Base-by-base conservation (phyloP, 2,329 filamentous ascomycete genomes). In the Colletotrichum sp. region DNA sequence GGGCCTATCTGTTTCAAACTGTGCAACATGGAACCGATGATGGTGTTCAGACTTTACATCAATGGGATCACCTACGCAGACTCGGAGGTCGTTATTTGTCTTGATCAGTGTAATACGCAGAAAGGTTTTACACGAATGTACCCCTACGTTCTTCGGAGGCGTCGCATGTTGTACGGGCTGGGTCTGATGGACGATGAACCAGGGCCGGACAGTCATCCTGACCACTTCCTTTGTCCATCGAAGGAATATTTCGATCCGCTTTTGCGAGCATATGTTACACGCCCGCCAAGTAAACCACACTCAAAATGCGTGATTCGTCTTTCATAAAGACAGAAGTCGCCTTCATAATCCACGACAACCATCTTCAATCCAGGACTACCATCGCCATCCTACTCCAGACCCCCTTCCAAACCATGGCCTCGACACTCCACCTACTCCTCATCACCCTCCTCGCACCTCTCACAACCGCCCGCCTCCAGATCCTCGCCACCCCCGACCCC, bases 41-140 rank as follows among this genome's bases (percentile, higher is more conserved):
- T 13, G 11, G 39, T n/a, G 2, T 6, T 44, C 16, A n/a, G 8
- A 44, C 1, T 44, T 44, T 19, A 44, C 5, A 9, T 11, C 0
- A 19, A 19, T n/a, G 0, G 16, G 16, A 1, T 44, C 1, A 9
- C 36, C 36, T 19, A 0, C 36, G 36, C 36, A 19, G 0, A 0
- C 36, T 9, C 36, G 16, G 36, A 44, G 36, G 0, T 44, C 36
- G 16, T 44, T 44, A 0, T 0, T 9, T 39, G 0, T 0, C 19
- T 48, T n/a, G 19, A 12, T 7, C n/a, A n/a, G 11, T 48, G 0
- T 2, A 22, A 48, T 12, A 48, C 44, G 6, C 6, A 0, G n/a
- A 5, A 22, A 5, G 2, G 5, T 1, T 22, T 48, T 12, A 13
- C 44, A 22, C n/a, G 19, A 22, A 48, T 22, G 19, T 12, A 48